These are phyloP conservation scores for Tanacetum coccineum DNA, from an alignment of 129 eudicot genomes.

Conservation along the genomic window DNA sequence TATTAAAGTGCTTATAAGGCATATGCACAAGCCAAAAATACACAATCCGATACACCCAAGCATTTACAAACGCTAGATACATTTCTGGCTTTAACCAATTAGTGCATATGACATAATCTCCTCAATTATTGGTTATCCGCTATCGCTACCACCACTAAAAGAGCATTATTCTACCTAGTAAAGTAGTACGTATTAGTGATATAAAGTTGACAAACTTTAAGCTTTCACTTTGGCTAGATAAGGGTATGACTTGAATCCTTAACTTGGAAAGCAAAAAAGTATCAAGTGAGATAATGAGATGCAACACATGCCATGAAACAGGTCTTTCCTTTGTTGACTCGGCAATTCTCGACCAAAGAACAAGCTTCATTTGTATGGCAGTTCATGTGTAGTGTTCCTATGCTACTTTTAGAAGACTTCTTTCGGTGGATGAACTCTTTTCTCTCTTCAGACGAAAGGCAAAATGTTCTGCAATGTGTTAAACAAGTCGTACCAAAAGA, in stretches of 20 bases:
- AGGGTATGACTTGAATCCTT: constrained; percentile 20
- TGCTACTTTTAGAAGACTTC: constrained; percentile 64
- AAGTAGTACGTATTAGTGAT: constrained; percentile 11
- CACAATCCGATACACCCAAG: not conserved
- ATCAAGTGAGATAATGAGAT: constrained; percentile 7
- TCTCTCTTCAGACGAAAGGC: constrained; percentile 61
- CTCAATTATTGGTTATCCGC: constrained; percentile 21
- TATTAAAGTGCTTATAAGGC: no score
- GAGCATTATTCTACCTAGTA: constrained; percentile 13
- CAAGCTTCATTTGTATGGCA: constrained; percentile 92
- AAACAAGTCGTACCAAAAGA: constrained; percentile 63
- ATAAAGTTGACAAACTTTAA: constrained; percentile 26
- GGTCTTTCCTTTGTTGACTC: constrained; percentile 78
- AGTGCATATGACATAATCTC: constrained; percentile 22
- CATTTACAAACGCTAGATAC: not conserved
- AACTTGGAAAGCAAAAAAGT: constrained; percentile 10
- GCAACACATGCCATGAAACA: constrained; percentile 31
- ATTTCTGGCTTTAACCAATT: not conserved
- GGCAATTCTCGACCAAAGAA: constrained; percentile 53
- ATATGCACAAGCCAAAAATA: no score
- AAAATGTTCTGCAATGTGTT: constrained; percentile 44
- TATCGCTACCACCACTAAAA: constrained; percentile 14
- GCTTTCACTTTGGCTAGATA: constrained; percentile 13
- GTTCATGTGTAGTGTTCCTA: constrained; percentile 85
- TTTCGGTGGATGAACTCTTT: constrained; percentile 70